Evolutionary conservation across 192 early-diverging fungal species (phyloP).

Genomic region (Gonapodya sp.): DNA sequence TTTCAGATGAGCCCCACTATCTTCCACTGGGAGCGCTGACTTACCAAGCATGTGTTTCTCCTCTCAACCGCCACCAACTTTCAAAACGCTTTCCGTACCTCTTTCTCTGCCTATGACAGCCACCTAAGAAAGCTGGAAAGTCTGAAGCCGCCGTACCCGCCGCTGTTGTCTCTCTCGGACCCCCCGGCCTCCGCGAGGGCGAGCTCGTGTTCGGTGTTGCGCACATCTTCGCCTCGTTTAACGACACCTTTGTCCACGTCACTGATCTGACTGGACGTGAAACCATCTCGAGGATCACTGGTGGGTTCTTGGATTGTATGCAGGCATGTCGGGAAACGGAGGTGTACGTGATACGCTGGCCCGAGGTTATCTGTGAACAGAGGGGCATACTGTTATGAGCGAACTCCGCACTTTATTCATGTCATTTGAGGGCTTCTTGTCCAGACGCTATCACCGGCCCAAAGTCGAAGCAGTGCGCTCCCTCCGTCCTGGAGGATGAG

Average conservation of each 20-base stretch:
- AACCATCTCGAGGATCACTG: constrained; percentile 97
- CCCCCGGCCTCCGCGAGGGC: constrained; percentile 84
- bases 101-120: constrained; percentile 31
- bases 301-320: constrained; percentile 39
- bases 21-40: too few species aligned
- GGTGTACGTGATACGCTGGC: not conserved
- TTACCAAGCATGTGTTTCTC: too few species aligned
- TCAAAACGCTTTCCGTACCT: not conserved
- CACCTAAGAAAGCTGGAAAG: constrained; percentile 45
- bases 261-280: constrained; percentile 99
- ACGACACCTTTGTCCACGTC: constrained; percentile 99
- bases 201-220: constrained; percentile 99
- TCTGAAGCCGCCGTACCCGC: constrained; percentile 46
- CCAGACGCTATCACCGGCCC: too few species aligned
- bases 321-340: not conserved
- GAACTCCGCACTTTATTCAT: too few species aligned
- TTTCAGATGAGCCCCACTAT: too few species aligned
- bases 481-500: too few species aligned
- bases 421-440: too few species aligned
- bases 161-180: constrained; percentile 90
- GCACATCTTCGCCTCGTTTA: constrained; percentile 98
- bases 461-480: too few species aligned
- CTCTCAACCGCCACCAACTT: too few species aligned
- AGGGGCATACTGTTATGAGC: too few species aligned
- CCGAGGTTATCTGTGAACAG: too few species aligned